Evolutionary conservation across 2,329 filamentous ascomycete genomes (phyloP), one percentile per base, ranked within the genome.

Genomic region (Ophiostoma sp.): DNA sequence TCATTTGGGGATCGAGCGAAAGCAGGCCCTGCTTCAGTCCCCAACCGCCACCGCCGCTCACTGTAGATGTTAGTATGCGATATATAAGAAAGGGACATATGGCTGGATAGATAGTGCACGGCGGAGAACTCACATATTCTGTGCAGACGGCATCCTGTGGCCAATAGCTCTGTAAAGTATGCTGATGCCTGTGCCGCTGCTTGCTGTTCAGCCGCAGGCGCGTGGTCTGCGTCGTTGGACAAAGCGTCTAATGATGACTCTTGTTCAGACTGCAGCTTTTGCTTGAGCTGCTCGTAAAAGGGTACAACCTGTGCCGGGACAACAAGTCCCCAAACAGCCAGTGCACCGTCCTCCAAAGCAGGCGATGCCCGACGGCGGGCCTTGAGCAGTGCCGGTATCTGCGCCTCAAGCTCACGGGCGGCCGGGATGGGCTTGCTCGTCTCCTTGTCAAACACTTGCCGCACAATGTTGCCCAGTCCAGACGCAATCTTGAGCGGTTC

Each of bases 11-110:
- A 78, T 96, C 93, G 3, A 97, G 85, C 6, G 93, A 93, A 2
- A 97, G 83, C 0, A 97, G 83, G 0, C 93, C 93, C 77, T 92
- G 90, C 80, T 95, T 96, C 72, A 88, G 85, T 19, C 93, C 93
- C 93, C 93, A 97, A 25, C 93, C 93, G 57, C 93, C 93, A 63
- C 93, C 93, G 4, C 93, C 93, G 78, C 92, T 94, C 75, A 95
- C 88, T 86, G 59, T 55, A 42, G 5, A 25, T 33, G 57, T 71
- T 11, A 71, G 69, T 7, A 57, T 9, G n/a, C 69, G 71, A 76
- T 73, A 77, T 4, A n/a, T 50, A 12, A 48, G 42, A 48, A 15
- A 48, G 8, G 11, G 42, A 8, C 8, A 4, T 17, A 48, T 48
- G 42, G 3, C n/a, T n/a, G n/a, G n/a, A n/a, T n/a, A n/a, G n/a